These are phyloP conservation scores for Begonia masoniana DNA, from an alignment of 306 rosid species.

Conservation along the genomic window DNA sequence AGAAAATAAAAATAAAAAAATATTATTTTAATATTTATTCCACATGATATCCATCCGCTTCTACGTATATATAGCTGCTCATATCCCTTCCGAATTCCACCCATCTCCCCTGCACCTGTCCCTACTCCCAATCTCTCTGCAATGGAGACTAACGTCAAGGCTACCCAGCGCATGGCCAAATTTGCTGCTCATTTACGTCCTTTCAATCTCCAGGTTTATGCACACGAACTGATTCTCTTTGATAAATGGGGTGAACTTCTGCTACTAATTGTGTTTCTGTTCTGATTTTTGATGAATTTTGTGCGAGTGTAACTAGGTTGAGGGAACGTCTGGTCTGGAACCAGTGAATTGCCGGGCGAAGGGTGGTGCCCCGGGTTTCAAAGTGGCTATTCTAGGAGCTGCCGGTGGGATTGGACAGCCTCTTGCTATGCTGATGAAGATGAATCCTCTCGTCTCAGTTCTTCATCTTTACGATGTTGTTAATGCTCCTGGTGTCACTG, in stretches of 20 bases:
- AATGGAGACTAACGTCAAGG: conserved; percentile 34
- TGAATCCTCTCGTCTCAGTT: conserved; percentile 79
- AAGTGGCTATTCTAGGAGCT: conserved; percentile 85
- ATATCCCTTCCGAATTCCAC: too few species aligned
- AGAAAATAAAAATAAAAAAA: too few species aligned
- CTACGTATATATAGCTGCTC: too few species aligned
- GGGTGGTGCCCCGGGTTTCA: conserved; percentile 85
- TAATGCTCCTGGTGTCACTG: conserved; percentile 90
- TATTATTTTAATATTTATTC: too few species aligned
- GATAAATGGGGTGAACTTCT: not conserved
- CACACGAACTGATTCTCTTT: not conserved
- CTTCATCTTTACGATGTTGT: conserved; percentile 98
- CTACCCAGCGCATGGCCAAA: conserved; percentile 49
- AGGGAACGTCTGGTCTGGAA: conserved; percentile 25
- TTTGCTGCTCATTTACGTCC: conserved; percentile 66
- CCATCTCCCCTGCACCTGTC: not conserved
- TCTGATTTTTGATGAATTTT: not conserved
- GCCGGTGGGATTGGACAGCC: conserved; percentile 97
- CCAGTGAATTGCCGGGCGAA: conserved; percentile 61
- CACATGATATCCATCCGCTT: too few species aligned
- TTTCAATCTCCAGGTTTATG: conserved; percentile 41
- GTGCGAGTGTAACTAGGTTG: conserved; percentile 20
- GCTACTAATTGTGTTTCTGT: not conserved
- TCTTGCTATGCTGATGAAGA: conserved; percentile 82
- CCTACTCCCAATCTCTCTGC: not conserved